phyloP scores from a whole-genome alignment of 805 yeast genomes.

The Candida railenensis region DNA sequence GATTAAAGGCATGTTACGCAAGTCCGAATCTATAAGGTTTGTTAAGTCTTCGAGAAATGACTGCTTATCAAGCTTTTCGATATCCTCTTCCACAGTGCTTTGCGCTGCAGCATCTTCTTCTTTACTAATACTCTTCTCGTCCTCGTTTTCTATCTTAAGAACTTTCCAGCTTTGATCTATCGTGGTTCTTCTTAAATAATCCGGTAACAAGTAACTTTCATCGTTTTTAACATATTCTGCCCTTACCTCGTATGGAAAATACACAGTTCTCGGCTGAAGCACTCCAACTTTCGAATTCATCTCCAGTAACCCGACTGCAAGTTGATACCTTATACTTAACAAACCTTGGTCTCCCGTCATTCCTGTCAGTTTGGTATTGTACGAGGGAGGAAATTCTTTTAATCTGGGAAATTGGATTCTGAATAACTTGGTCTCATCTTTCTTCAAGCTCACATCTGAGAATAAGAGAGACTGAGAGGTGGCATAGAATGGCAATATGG shows the following conservation, averaged over 20 bases:
- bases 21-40: slow-evolving; percentile 28
- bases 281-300: slow-evolving; percentile 11
- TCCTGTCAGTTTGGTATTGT: slow-evolving; percentile 42
- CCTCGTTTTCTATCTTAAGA: background rate
- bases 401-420: slow-evolving; percentile 22
- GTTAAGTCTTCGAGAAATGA: slow-evolving; percentile 31
- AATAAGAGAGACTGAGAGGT: slow-evolving; percentile 41
- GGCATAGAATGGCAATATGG: slow-evolving; percentile 38
- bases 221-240: slow-evolving; percentile 24
- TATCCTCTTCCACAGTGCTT: background rate
- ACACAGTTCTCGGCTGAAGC: slow-evolving; percentile 22
- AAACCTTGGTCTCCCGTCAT: slow-evolving; percentile 38
- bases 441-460: slow-evolving; percentile 24
- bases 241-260: slow-evolving; percentile 33
- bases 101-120: background rate
- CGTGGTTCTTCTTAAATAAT: slow-evolving; percentile 23
- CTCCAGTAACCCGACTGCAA: slow-evolving; percentile 32
- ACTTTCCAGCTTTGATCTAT: slow-evolving; percentile 29
- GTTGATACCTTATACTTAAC: slow-evolving; percentile 34
- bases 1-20: slow-evolving; percentile 31
- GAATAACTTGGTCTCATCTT: slow-evolving; percentile 17
- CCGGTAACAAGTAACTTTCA: slow-evolving; percentile 23
- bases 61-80: slow-evolving; percentile 8
- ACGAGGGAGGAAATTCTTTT: slow-evolving; percentile 36
- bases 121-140: background rate